phyloP scores from a whole-genome alignment of 805 yeast species.

The Yamadazyma kitorensis region DNA sequence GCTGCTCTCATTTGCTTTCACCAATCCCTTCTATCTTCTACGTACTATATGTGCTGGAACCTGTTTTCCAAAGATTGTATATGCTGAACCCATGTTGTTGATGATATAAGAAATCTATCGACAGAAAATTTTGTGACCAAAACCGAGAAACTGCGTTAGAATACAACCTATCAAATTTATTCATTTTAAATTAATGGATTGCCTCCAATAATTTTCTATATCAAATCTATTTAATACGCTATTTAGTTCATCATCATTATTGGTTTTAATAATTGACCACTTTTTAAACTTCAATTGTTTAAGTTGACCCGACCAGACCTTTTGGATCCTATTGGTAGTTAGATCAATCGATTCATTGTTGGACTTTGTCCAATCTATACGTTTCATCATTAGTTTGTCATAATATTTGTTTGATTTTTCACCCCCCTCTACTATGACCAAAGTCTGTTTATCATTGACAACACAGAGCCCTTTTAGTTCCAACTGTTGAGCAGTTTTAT shows the following conservation, averaged over 20 bases:
- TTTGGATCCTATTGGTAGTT: slow-evolving; percentile 40
- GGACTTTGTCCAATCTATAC: slow-evolving; percentile 68
- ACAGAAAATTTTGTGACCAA: background rate
- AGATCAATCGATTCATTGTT: slow-evolving; percentile 28
- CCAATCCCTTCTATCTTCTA: slow-evolving; percentile 11
- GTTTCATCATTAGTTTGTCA: slow-evolving; percentile 53
- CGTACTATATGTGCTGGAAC: slow-evolving; percentile 45
- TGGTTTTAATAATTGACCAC: slow-evolving; percentile 65
- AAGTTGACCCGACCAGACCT: slow-evolving; percentile 74
- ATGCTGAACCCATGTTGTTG: slow-evolving; percentile 37
- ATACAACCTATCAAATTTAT: slow-evolving; percentile 1
- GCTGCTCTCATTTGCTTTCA: no score
- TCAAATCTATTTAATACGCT: slow-evolving; percentile 48
- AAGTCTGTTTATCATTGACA: slow-evolving; percentile 42
- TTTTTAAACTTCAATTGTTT: slow-evolving; percentile 51
- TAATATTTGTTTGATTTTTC: slow-evolving; percentile 59
- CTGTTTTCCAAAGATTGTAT: slow-evolving; percentile 43
- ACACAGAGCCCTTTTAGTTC: slow-evolving; percentile 63
- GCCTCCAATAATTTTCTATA: slow-evolving; percentile 60
- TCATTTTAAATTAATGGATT: slow-evolving; percentile 18
- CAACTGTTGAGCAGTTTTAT: slow-evolving; percentile 75
- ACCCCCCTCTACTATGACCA: slow-evolving; percentile 77
- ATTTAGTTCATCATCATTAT: slow-evolving; percentile 49
- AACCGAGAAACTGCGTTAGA: slow-evolving; percentile 1
- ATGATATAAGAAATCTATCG: no score